Conservation (phyloP, 495 filamentous ascomycete genomes). For the Aspergillus cristatus region DNA sequence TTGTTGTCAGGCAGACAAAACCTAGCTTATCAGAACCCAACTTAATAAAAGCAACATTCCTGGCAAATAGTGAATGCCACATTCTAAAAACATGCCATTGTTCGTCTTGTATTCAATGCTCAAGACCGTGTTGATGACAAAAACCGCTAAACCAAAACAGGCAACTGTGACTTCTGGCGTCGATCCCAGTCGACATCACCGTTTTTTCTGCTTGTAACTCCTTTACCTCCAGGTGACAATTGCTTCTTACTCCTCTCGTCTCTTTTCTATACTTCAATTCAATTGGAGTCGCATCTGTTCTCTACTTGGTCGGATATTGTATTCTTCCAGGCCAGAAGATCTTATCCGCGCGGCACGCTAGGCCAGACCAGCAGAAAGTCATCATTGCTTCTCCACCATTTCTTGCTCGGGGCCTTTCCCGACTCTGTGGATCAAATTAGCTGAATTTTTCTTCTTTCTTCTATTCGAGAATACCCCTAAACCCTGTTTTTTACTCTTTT, state of each 20-base stretch:
- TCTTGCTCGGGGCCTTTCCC: conserved; percentile 3
- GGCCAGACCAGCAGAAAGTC: conserved; percentile 5
- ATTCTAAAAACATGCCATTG: too few species aligned
- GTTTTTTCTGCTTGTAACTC: conserved; percentile 3
- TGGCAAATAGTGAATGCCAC: too few species aligned
- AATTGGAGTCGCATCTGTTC: too few species aligned
- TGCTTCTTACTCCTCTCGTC: conserved; percentile 3
- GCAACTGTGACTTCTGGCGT: conserved; percentile 15
- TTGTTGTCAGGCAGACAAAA: too few species aligned
- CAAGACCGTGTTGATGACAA: too few species aligned
- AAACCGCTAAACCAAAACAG: conserved; percentile 30
- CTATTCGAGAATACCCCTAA: background rate
- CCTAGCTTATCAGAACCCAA: conserved; percentile 11
- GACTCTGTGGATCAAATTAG: too few species aligned
- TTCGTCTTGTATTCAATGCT: too few species aligned
- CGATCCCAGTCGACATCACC: conserved; percentile 17
- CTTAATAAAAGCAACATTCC: too few species aligned
- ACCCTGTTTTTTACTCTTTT: conserved; percentile 1
- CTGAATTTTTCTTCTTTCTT: too few species aligned
- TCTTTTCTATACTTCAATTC: background rate
- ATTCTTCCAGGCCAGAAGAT: conserved; percentile 8
- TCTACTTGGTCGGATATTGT: conserved; percentile 5
- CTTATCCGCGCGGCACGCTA: conserved; percentile 7
- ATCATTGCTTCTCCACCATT: conserved; percentile 10
- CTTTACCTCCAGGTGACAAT: conserved; percentile 6